Base-by-base conservation (phyloP, 768 basidiomycete species). In the Mycena pura region DNA sequence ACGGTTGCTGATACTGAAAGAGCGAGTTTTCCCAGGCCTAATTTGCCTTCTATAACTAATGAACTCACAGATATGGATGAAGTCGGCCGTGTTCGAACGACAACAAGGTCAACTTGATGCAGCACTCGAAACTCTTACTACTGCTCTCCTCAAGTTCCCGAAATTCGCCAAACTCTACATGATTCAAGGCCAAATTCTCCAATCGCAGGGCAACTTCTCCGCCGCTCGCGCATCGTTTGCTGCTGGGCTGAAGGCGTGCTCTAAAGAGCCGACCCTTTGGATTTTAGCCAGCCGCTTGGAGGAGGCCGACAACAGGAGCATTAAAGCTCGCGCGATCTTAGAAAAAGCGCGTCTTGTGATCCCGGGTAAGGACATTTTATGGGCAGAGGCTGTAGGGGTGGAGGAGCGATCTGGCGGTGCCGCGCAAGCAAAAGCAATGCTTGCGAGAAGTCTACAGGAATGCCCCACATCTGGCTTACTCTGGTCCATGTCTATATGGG, bases 131-230 rank as follows among this genome's bases (percentile, higher is more conserved):
- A 94, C 91, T 0, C 81, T 95, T 11, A 77, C 86, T 15, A 80
- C 83, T 3, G 96, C 94, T 0, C 82, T 98, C 27, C 74, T 77
- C 49, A 95, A 90, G 72, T 99, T 92, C 83, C 91, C 94, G 1
- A 87, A 88, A 64, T 96, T 93, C 69, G 83, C 93, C 46, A 99
- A 99, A 76, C 76, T 98, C 1, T 96, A 99, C 78, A 94, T 98
- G 93, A 91, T 99, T 64, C 92, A 98, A 77, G 96, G 95, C 1
- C 96, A 98, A 70, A 95, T 99, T 14, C 82, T 89, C 63, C 85
- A 91, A 64, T 76, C 84, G 21, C 81, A 82, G 39, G 78, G 80
- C n/a, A 84, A 91, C 51, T 77, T 81, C 45, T 47, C 85, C 5
- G 82, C 82, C 3, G 94, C 95, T 0, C 87, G 96, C 14, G 86